phyloP scores from a whole-genome alignment of 106 monocot species.

The Apostasia shenzhenica region DNA sequence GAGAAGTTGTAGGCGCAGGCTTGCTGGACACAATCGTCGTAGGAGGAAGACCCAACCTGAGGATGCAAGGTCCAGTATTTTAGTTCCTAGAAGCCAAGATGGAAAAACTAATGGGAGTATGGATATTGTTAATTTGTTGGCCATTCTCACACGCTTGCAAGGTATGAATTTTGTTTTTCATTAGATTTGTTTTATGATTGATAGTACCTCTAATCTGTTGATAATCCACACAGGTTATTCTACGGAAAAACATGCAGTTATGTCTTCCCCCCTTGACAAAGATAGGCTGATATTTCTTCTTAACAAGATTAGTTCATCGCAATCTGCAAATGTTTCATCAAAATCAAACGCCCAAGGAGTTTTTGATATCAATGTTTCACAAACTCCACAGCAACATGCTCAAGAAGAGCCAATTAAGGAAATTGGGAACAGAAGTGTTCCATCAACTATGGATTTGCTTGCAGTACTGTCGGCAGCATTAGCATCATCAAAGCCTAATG shows the following conservation, averaged over 20 bases:
- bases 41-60: conserved; percentile 87
- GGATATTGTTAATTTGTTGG: conserved; percentile 55
- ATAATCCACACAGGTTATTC: conserved; percentile 23
- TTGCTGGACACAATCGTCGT: conserved; percentile 87
- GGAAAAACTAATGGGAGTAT: conserved; percentile 31
- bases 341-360: conserved; percentile 16
- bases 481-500: conserved; percentile 28
- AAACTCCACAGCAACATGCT: conserved; percentile 31
- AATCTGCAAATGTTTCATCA: conserved; percentile 13
- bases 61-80: conserved; percentile 43
- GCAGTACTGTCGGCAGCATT: conserved; percentile 54
- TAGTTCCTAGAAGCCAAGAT: conserved; percentile 47
- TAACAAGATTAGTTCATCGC: conserved; percentile 40
- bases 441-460: conserved; percentile 58
- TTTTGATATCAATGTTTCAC: conserved; percentile 76
- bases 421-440: conserved; percentile 20
- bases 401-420: conserved; percentile 16
- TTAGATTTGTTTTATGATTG: neutral
- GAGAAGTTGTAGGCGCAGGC: conserved; percentile 86
- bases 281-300: conserved; percentile 51
- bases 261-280: conserved; percentile 35
- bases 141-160: conserved; percentile 62
- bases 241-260: conserved; percentile 27
- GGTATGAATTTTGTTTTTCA: conserved; percentile 23
- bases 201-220: neutral